These are phyloP conservation scores for Pythium aristosporum DNA, from an alignment of 352 stramenopile genomes.

Conservation along the genomic window DNA sequence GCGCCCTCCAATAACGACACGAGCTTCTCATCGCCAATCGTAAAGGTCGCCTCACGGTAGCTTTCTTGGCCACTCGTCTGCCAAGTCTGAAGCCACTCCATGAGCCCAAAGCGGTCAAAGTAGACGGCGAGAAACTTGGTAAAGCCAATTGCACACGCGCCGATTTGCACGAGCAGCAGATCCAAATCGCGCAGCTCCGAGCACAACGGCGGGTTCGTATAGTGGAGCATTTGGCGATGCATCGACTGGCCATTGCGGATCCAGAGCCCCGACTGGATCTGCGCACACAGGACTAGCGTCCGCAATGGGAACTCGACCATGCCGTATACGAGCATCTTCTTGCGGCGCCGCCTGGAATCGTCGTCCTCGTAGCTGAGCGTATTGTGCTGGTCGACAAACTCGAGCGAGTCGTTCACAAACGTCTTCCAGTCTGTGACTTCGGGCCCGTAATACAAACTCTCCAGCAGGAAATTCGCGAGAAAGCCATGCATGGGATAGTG, in stretches of 20 bases:
- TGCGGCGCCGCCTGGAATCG: conserved; percentile 42
- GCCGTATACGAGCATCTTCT: conserved; percentile 62
- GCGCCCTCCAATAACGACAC: conserved; percentile 71
- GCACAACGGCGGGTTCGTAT: conserved; percentile 72
- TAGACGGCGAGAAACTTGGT: conserved; percentile 75
- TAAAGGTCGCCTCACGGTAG: conserved; percentile 38
- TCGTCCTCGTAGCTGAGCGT: conserved; percentile 22
- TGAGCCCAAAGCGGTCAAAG: conserved; percentile 78
- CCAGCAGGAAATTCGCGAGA: conserved; percentile 76
- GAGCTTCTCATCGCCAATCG: conserved; percentile 61
- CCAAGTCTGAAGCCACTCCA: conserved; percentile 71
- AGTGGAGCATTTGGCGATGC: conserved; percentile 79
- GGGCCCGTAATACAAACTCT: conserved; percentile 66
- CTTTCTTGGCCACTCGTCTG: conserved; percentile 47
- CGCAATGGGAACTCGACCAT: conserved; percentile 81
- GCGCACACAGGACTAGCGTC: conserved; percentile 68
- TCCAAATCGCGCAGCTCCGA: conserved; percentile 74
- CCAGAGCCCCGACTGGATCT: conserved; percentile 80
- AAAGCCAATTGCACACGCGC: conserved; percentile 55
- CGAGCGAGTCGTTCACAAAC: conserved; percentile 53
- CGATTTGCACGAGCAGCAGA: conserved; percentile 72
- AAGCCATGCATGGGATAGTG: conserved; percentile 89
- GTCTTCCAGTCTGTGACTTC: conserved; percentile 44
- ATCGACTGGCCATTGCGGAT: conserved; percentile 86
- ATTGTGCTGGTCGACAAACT: conserved; percentile 18